Conservation (phyloP, 2,329 filamentous ascomycete species). For the Ambrosiella beaveri region DNA sequence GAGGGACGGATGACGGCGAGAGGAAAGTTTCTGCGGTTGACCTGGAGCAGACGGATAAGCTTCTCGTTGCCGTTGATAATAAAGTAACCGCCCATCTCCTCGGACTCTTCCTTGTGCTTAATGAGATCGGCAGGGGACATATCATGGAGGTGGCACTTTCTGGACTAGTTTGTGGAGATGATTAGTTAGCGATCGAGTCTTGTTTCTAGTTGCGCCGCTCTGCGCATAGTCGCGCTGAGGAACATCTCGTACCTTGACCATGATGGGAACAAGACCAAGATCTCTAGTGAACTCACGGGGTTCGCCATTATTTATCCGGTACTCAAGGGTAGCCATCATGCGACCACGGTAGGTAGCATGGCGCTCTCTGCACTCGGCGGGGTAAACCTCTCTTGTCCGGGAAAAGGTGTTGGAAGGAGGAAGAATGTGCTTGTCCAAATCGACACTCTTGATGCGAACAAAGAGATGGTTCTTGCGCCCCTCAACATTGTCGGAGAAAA, state of each 20-base stretch:
- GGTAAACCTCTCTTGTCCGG: conserved; percentile 69
- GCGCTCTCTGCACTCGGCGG: conserved; percentile 84
- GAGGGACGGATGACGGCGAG: conserved; percentile 86
- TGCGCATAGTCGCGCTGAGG: not conserved
- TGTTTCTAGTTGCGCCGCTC: not conserved
- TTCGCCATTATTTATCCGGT: conserved; percentile 71
- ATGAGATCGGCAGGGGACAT: conserved; percentile 71
- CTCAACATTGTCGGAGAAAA: conserved; percentile 57
- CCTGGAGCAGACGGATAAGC: conserved; percentile 77
- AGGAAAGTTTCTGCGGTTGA: conserved; percentile 83
- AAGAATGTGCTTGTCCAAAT: conserved; percentile 64
- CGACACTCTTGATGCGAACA: conserved; percentile 64
- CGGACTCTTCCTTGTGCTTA: conserved; percentile 78
- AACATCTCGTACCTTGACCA: conserved; percentile 54
- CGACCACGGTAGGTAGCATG: conserved; percentile 83
- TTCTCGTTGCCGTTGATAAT: conserved; percentile 97
- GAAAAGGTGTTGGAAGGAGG: conserved; percentile 72
- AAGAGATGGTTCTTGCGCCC: conserved; percentile 55
- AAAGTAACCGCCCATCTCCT: conserved; percentile 93
- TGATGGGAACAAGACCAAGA: conserved; percentile 76
- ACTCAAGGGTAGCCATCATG: conserved; percentile 69
- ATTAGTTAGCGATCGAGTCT: conserved; percentile 2
- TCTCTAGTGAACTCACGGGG: conserved; percentile 70
- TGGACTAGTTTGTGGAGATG: conserved; percentile 40
- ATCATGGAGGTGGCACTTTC: conserved; percentile 75